Conservation (phyloP, 2,329 filamentous ascomycete genomes). For the Ceratocystis lukuohia region DNA sequence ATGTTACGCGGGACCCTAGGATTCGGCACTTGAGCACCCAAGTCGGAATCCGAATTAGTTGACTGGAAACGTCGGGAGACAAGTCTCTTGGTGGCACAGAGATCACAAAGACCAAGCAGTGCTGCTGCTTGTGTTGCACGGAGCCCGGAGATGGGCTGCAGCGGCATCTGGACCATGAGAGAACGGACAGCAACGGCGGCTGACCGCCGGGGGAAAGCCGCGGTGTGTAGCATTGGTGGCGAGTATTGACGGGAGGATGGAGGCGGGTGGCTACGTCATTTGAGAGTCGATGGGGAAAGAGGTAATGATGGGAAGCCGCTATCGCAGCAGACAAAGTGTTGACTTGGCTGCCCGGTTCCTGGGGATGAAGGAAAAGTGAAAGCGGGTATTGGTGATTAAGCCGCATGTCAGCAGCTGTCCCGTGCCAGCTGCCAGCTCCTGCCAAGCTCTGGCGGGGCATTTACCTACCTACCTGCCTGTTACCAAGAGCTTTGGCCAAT, state of each 20-base stretch:
- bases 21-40: constrained; percentile 3
- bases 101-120: not conserved
- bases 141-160: not conserved
- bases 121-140: not conserved
- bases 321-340: too few relatives aligned
- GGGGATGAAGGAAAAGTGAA: not conserved
- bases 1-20: constrained; percentile 7
- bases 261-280: not conserved
- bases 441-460: not conserved
- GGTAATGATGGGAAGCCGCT: too few relatives aligned
- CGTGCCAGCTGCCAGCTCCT: not conserved
- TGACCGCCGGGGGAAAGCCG: not conserved
- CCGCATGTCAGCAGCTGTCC: not conserved
- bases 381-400: not conserved
- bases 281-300: too few relatives aligned
- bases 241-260: not conserved
- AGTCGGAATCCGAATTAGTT: not conserved
- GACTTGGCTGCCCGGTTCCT: too few relatives aligned
- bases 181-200: not conserved
- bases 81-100: not conserved
- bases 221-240: constrained; percentile 3
- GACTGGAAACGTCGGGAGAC: constrained; percentile 5
- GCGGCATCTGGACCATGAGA: not conserved
- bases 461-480: not conserved
- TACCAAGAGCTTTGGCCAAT: constrained; percentile 2